Conservation (phyloP, 1,284 basidiomycete genomes). For the Leccinum pachyderme region DNA sequence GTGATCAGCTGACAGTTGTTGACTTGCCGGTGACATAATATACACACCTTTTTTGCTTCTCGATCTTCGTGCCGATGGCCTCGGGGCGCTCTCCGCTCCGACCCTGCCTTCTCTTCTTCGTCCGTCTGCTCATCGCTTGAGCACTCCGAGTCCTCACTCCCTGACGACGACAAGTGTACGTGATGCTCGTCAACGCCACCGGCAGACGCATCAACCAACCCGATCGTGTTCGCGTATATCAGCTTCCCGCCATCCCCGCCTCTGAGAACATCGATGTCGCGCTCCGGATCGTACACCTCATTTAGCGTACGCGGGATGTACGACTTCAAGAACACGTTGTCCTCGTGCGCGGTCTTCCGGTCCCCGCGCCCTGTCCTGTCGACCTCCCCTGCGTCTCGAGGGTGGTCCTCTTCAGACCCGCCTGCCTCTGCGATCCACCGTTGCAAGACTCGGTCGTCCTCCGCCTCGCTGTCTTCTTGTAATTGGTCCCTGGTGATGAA, state of each 20-base stretch:
- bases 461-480: conserved; percentile 31
- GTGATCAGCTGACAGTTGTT: conserved; percentile 8
- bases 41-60: conserved; percentile 82
- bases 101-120: conserved; percentile 36
- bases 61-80: conserved; percentile 91
- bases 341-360: conserved; percentile 54
- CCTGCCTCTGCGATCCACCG: conserved; percentile 50
- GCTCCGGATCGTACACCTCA: conserved; percentile 90
- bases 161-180: conserved; percentile 15
- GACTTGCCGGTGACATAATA: conserved; percentile 1
- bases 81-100: conserved; percentile 48
- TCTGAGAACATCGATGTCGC: conserved; percentile 76
- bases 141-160: conserved; percentile 19
- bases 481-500: conserved; percentile 72
- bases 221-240: conserved; percentile 86
- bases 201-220: conserved; percentile 51
- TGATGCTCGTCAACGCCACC: conserved; percentile 11
- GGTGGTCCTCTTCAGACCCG: conserved; percentile 13
- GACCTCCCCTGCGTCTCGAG: conserved; percentile 20
- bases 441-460: conserved; percentile 42
- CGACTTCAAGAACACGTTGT: conserved; percentile 82
- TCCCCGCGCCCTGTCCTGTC: conserved; percentile 2
- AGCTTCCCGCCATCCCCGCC: conserved; percentile 69
- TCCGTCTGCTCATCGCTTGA: conserved; percentile 23
- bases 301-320: conserved; percentile 93